Evolutionary conservation across 768 basidiomycete species (phyloP).

Genomic region (Amyloporia xantha): DNA sequence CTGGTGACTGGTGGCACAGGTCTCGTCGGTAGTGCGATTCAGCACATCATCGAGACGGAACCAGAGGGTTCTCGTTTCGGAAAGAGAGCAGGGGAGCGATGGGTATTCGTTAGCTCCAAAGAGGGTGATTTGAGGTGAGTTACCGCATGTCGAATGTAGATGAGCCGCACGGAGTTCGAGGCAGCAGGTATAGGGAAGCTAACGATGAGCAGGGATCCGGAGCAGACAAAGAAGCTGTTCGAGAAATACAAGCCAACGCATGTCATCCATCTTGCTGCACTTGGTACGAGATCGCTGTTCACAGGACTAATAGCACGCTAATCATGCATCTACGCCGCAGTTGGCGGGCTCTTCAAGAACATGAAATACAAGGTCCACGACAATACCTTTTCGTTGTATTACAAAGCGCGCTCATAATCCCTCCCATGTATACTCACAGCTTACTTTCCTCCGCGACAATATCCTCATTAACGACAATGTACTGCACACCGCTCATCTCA

Average conservation of each 20-base stretch:
- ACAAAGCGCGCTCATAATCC: background rate
- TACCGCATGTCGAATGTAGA: no score
- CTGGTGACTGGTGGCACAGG: conserved; percentile 85
- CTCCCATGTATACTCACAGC: conserved; percentile 35
- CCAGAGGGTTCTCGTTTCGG: conserved; percentile 75
- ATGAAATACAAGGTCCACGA: conserved; percentile 84
- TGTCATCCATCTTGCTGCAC: conserved; percentile 94
- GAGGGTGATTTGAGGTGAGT: conserved; percentile 91
- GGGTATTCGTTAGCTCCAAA: conserved; percentile 75
- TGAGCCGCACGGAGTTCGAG: background rate
- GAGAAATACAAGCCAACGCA: conserved; percentile 92
- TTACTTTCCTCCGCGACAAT: conserved; percentile 92
- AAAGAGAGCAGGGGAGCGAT: conserved; percentile 66
- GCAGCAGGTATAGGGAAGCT: background rate
- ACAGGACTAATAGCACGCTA: background rate
- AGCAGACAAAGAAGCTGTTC: conserved; percentile 65
- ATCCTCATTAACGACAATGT: conserved; percentile 94
- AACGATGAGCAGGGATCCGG: conserved; percentile 47
- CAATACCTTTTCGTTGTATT: background rate
- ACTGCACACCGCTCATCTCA: conserved; percentile 56
- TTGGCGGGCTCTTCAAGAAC: conserved; percentile 93
- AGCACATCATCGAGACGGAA: conserved; percentile 73
- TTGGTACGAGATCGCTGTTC: conserved; percentile 47
- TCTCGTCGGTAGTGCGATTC: conserved; percentile 81
- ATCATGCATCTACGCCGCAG: conserved; percentile 23